Evolutionary conservation across 331 rosid genomes (phyloP), one percentile per base, ranked within the genome.

Genomic region (Ulmus americana): DNA sequence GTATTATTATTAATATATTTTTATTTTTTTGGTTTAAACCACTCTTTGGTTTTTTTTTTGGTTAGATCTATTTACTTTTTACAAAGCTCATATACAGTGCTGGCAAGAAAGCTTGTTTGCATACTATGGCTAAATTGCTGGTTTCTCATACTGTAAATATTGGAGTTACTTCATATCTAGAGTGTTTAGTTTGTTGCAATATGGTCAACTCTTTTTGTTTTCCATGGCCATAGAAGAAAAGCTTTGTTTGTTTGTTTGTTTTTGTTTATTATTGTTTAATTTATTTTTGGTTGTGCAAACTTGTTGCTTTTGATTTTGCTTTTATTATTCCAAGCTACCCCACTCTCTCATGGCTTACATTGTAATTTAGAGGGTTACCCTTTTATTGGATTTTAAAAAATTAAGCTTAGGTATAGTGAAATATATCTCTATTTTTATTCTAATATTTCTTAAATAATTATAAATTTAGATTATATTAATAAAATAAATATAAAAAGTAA

Each of bases 131-230:
- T 39, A 61, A 28, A 71, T 59, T 68, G 81, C 79, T 74, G 71
- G 73, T 71, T 78, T 76, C 75, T 72, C 62, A 57, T 71, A 75
- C 78, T 81, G 86, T 81, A 81, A 78, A 81, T 81, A 81, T 67
- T 73, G 83, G 76, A 78, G 83, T 74, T 28, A 69, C 81, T 81
- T 52, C 43, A 74, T 74, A 77, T 70, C 78, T 77, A 74, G 82
- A 67, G 86, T 77, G 82, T 71, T 73, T 64, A 68, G 78, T 71
- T 74, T 81, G 86, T 66, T 71, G 74, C 77, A 72, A 63, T 63
- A 52, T 51, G 57, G 64, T 63, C 45, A 75, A 53, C 57, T 72
- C 63, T 28, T 28, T 28, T 28, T 56, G 72, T 63, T 75, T 71
- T 45, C 59, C 38, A 45, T 67, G 72, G 52, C 40, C 54, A 57